These are phyloP conservation scores for Hymenoscyphus occultus DNA, from an alignment of 2,329 filamentous ascomycete species.

Conservation along the genomic window DNA sequence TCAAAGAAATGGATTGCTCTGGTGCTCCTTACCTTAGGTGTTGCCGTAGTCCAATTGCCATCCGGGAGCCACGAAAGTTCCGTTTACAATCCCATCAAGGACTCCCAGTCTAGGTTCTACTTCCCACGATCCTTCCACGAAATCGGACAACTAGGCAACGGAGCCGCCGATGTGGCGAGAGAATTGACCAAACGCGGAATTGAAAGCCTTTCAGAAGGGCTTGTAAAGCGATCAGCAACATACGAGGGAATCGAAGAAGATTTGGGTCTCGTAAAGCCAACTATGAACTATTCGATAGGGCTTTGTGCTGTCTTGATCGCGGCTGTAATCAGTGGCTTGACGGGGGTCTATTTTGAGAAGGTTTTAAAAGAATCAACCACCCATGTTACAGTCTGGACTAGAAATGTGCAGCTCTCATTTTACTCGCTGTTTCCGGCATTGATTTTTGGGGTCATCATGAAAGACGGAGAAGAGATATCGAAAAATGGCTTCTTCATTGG, in stretches of 20 bases:
- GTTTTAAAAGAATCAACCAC: constrained; percentile 80
- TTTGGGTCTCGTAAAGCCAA: constrained; percentile 45
- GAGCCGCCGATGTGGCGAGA: constrained; percentile 47
- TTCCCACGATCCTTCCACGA: constrained; percentile 79
- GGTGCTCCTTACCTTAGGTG: constrained; percentile 74
- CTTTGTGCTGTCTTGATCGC: constrained; percentile 74
- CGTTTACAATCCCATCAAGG: constrained; percentile 58
- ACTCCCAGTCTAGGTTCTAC: constrained; percentile 55
- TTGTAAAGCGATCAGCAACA: constrained; percentile 74
- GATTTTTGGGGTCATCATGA: constrained; percentile 80
- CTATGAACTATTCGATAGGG: constrained; percentile 77
- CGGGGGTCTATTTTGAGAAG: constrained; percentile 86
- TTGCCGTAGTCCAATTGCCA: constrained; percentile 81
- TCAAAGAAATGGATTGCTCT: constrained; percentile 77
- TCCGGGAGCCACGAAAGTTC: constrained; percentile 48
- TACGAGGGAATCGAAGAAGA: constrained; percentile 83
- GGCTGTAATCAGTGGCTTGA: constrained; percentile 77
- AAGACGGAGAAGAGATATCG: constrained; percentile 80
- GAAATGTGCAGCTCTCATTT: constrained; percentile 91
- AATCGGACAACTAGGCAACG: constrained; percentile 61
- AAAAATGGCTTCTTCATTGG: constrained; percentile 90
- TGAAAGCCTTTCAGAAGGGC: constrained; percentile 38
- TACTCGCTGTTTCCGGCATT: constrained; percentile 91
- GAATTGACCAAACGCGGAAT: constrained; percentile 51
- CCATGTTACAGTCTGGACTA: constrained; percentile 81